Evolutionary conservation across 2,329 filamentous ascomycete genomes (phyloP).

Genomic region (Pyrenophora graminea): DNA sequence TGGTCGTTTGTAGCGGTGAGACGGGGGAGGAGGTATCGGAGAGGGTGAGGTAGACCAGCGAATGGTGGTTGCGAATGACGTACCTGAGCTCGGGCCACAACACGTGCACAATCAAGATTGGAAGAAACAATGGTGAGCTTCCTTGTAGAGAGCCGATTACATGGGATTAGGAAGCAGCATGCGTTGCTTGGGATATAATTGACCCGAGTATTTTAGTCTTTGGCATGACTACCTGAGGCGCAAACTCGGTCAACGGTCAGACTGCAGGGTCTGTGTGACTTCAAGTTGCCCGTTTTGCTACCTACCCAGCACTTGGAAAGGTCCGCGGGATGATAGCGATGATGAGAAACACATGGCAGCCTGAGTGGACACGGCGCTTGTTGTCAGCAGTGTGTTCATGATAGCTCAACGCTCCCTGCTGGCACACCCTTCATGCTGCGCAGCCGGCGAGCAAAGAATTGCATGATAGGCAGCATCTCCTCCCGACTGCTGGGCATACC

Average conservation of each 20-base stretch:
- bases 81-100: conserved; percentile 18
- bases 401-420: conserved; percentile 57
- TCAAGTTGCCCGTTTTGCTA: not conserved
- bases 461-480: conserved; percentile 90
- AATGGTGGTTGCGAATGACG: conserved; percentile 18
- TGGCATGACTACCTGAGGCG: not conserved
- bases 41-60: conserved; percentile 5
- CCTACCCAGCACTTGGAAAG: conserved; percentile 13
- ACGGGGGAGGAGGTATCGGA: not conserved
- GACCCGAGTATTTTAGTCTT: not conserved
- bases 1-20: conserved; percentile 28
- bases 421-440: conserved; percentile 58
- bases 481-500: conserved; percentile 81
- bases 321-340: not conserved
- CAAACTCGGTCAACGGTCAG: not conserved
- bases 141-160: not conserved
- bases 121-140: conserved; percentile 2
- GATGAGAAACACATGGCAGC: not conserved
- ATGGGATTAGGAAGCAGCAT: not conserved
- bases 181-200: not conserved
- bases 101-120: conserved; percentile 11
- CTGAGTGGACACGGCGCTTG: not conserved
- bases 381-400: conserved; percentile 12
- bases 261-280: not conserved
- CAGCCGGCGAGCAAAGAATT: conserved; percentile 73